Base-by-base conservation (phyloP, 306 rosid species). In the Quercus variabilis region DNA sequence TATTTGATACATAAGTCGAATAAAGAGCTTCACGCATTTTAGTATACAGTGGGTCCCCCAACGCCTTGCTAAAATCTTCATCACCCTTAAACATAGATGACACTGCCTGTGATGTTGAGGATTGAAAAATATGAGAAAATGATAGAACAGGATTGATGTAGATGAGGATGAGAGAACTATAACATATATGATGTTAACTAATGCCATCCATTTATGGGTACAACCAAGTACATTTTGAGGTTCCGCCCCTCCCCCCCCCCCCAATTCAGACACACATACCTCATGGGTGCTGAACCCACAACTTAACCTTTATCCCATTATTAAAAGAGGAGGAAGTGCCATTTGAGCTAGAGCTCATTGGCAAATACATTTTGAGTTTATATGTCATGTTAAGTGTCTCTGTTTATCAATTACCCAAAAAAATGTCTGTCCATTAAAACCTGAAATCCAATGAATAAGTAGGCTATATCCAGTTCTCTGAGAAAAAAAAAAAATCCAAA, bases 11-110 rank as follows among this genome's bases (percentile, higher is more conserved):
- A 56, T 46, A 69, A 54, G 7, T 49, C 31, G 19, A 51, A 71
- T 41, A 77, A 43, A 91, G 84, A 83, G 88, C 85, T 87, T 88
- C 84, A 1, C 88, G 94, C 51, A 91, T 85, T 73, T 84, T 80
- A 69, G 85, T 73, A 86, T 88, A 96, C 46, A 93, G 76, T 1
- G 89, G 79, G 30, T 87, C 96, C 60, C 74, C 88, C 87, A 93
- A 87, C 38, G 93, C 86, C 75, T 85, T 84, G 72, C 73, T 87
- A 81, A 91, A 82, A 79, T 89, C 97, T 76, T 80, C 78, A 79
- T 93, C 81, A 49, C 78, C 5, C 63, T 82, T 83, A 86, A 82
- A 80, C 77, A 31, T 87, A 51, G 98, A 91, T 76, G 91, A 76
- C 88, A 91, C 97, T 31, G 87, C 96, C 99, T 93, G 79, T 52